phyloP scores from a whole-genome alignment of 2,329 filamentous ascomycete genomes.

The Colletotrichum tamarilloi region DNA sequence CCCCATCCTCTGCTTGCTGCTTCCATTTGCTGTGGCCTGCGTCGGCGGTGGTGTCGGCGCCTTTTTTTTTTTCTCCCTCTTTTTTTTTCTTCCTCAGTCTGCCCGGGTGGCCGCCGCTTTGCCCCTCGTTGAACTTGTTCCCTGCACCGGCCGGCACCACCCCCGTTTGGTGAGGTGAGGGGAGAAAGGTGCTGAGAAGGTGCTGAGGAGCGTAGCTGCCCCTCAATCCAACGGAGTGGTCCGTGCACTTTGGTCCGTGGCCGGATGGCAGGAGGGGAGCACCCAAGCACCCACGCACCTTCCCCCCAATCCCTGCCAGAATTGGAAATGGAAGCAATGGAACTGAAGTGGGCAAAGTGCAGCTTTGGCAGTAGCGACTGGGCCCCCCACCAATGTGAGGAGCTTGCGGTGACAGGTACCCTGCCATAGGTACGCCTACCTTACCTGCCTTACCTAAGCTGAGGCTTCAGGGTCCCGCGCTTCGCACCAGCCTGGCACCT shows the following conservation, averaged over 20 bases:
- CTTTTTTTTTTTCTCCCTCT: background rate
- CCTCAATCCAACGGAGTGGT: conserved; percentile 15
- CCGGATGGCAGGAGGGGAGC: background rate
- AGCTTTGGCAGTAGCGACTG: conserved; percentile 5
- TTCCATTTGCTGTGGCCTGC: too few species aligned
- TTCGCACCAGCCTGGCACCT: background rate
- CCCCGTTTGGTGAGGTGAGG: background rate
- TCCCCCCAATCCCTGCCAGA: background rate
- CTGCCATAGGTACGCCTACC: background rate
- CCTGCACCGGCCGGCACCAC: background rate
- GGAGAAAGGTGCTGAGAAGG: conserved; percentile 10
- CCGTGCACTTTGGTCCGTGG: background rate
- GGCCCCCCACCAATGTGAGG: conserved; percentile 22
- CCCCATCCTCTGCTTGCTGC: background rate
- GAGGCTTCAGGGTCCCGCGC: background rate
- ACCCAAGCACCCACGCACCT: background rate
- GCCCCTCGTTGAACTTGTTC: conserved; percentile 21
- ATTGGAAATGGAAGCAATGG: background rate
- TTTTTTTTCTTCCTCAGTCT: background rate
- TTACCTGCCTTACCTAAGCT: conserved; percentile 16
- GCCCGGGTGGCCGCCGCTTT: conserved; percentile 1
- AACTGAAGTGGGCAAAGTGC: background rate
- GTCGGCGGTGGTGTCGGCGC: conserved; percentile 6
- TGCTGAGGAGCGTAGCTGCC: conserved; percentile 13
- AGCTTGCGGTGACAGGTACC: conserved; percentile 23